Base-by-base conservation (phyloP, 352 stramenopile genomes). In the Phytophthora pistaciae region DNA sequence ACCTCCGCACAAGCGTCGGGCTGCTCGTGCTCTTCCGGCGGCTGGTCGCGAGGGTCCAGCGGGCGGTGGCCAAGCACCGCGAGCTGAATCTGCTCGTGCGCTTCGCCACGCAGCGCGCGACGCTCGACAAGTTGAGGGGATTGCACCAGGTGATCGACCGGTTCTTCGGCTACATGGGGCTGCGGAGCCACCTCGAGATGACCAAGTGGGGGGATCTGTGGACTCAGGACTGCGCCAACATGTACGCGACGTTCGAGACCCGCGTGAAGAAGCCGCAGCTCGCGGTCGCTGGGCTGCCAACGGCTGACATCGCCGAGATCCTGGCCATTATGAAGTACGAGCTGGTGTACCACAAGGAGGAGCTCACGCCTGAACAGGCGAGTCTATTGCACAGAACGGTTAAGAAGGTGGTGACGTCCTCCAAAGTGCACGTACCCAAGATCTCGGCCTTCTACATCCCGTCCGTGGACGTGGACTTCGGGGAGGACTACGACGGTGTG, bases 381-480 rank as follows among this genome's bases (percentile, higher is more conserved):
- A 13, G 44, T 21, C 36, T 77, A 2, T 36, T 80, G 54, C 20
- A 52, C 3, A 48, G 53, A 3, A 67, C 65, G 13, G 36, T 11
- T 16, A 18, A 11, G 29, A 69, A 77, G 38, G 64, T 64, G 33
- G 31, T 59, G 14, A 29, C 38, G 25, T 50, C 31, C 21, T 75
- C 68, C 10, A 65, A 56, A 0, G 73, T 69, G 53, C 38, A 75
- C 5, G 59, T 75, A 7, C 69, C 68, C 27, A 75, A 56, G n/a
- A 69, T 77, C 48, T 67, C 73, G 13, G 44, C 60, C 5, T 80
- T 66, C 54, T 78, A 66, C 65, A 69, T 80, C 27, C 53, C 73
- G 44, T 57, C 68, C 18, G 25, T 75, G n/a, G 69, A 75, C 13
- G 25, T 80, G 38, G 63, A 76, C 5, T 10, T 72, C 11, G 57